phyloP scores from a whole-genome alignment of 163 green algal genomes.

The Trebouxia gelatinosa region DNA sequence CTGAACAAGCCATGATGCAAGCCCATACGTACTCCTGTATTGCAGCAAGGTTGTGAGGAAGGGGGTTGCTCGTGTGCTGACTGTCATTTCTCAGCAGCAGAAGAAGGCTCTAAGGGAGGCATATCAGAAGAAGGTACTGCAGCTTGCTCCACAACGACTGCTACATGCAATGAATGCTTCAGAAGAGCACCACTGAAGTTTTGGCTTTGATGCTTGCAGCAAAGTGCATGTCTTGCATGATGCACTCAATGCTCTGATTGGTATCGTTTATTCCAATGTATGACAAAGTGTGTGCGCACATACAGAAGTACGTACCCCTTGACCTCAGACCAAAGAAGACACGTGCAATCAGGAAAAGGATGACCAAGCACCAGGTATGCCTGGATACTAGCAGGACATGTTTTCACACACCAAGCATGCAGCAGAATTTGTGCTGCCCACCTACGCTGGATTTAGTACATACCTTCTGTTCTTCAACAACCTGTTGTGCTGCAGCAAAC shows the following conservation, averaged over 20 bases:
- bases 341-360: slow-evolving; percentile 84
- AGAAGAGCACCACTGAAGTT: too few relatives aligned
- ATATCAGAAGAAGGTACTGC: slow-evolving; percentile 80
- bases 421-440: background rate
- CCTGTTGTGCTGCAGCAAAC: slow-evolving; percentile 53
- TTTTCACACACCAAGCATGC: background rate
- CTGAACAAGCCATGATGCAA: too few relatives aligned
- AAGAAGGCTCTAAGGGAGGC: slow-evolving; percentile 71
- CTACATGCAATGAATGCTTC: too few relatives aligned
- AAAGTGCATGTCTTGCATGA: too few relatives aligned
- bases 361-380: slow-evolving; percentile 87
- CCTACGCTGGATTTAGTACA: background rate
- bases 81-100: slow-evolving; percentile 92
- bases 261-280: too few relatives aligned
- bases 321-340: slow-evolving; percentile 98
- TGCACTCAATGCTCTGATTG: too few relatives aligned
- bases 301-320: slow-evolving; percentile 88
- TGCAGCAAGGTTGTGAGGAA: slow-evolving; percentile 94
- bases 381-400: background rate
- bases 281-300: slow-evolving; percentile 1
- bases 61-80: slow-evolving; percentile 93
- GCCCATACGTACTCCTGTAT: too few relatives aligned
- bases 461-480: background rate
- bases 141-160: background rate
- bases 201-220: too few relatives aligned